Conservation (phyloP, 2,329 filamentous ascomycete genomes). For the Colletotrichum camelliae region DNA sequence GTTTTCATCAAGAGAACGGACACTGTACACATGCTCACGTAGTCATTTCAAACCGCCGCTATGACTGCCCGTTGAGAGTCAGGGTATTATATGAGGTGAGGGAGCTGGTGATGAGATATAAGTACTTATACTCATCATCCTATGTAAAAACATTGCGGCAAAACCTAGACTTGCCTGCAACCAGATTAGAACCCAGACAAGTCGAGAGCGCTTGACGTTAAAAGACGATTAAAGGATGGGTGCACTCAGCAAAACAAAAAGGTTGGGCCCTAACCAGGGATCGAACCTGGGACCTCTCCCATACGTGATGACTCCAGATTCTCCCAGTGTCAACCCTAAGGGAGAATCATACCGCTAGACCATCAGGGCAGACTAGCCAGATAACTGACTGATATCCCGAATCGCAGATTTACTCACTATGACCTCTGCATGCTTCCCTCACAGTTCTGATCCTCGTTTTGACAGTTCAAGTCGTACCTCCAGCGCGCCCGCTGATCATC, state of each 20-base stretch:
- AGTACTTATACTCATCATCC: neutral
- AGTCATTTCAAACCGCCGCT: accelerated
- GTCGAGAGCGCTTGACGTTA: neutral
- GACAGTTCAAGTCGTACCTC: accelerated
- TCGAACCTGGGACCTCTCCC: conserved; percentile 11
- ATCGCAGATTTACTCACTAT: too few relatives aligned
- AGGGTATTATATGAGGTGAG: neutral
- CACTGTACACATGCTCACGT: neutral
- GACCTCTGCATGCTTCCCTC: too few relatives aligned
- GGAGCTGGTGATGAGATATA: neutral
- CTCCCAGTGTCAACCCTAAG: neutral
- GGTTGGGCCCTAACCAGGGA: neutral
- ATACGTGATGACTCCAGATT: neutral
- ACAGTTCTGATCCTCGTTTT: too few relatives aligned
- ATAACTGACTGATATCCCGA: too few relatives aligned
- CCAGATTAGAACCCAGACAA: neutral
- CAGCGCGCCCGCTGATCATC: neutral
- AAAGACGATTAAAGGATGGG: too few relatives aligned
- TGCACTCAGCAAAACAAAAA: neutral
- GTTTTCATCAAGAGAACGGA: neutral
- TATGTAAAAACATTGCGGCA: neutral
- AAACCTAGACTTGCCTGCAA: neutral
- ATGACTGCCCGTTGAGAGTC: neutral
- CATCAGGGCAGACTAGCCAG: neutral
- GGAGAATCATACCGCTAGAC: conserved; percentile 13